A percentile compares a stretch with the other conserved stretches of the same genome.
phyloP scores from a whole-genome alignment of 495 filamentous ascomycete genomes.

The Podospora sp. region DNA sequence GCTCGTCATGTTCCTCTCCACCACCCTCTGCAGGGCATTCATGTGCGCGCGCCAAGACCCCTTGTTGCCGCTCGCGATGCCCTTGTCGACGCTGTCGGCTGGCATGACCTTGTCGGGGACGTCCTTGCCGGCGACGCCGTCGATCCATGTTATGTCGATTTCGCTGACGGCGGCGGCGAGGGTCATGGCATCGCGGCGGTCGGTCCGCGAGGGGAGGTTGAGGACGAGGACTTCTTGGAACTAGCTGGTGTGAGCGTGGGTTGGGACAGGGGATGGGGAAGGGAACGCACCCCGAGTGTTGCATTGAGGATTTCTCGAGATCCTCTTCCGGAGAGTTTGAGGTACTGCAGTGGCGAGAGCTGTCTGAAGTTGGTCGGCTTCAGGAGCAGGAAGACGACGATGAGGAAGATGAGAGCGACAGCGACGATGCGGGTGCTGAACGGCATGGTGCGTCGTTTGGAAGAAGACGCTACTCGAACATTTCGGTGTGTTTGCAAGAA shows the following conservation, averaged over 20 bases:
- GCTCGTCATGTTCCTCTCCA: slow-evolving; percentile 40
- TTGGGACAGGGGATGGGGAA: background rate
- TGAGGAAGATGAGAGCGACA: slow-evolving; percentile 7
- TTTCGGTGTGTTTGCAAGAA: background rate
- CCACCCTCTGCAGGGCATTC: slow-evolving; percentile 45
- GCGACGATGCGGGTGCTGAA: slow-evolving; percentile 22
- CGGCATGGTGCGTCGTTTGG: slow-evolving; percentile 20
- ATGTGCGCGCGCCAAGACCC: slow-evolving; percentile 54
- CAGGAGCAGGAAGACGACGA: slow-evolving; percentile 17
- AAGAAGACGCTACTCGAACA: background rate
- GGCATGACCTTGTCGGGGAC: slow-evolving; percentile 41
- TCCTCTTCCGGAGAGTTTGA: background rate
- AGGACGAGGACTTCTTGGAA: slow-evolving; percentile 65
- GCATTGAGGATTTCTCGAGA: slow-evolving; percentile 29
- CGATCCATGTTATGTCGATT: slow-evolving; percentile 57
- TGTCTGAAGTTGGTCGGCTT: background rate
- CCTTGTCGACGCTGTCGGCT: slow-evolving; percentile 22
- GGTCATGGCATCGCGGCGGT: slow-evolving; percentile 63
- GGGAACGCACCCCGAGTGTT: slow-evolving; percentile 37
- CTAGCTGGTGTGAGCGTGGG: slow-evolving; percentile 34
- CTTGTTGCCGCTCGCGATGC: slow-evolving; percentile 39
- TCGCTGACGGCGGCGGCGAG: slow-evolving; percentile 55
- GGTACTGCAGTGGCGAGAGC: slow-evolving; percentile 13
- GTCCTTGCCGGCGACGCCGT: slow-evolving; percentile 51
- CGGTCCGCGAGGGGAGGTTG: slow-evolving; percentile 60